phyloP scores from a whole-genome alignment of 768 basidiomycete genomes.

The Mrakia gelida region DNA sequence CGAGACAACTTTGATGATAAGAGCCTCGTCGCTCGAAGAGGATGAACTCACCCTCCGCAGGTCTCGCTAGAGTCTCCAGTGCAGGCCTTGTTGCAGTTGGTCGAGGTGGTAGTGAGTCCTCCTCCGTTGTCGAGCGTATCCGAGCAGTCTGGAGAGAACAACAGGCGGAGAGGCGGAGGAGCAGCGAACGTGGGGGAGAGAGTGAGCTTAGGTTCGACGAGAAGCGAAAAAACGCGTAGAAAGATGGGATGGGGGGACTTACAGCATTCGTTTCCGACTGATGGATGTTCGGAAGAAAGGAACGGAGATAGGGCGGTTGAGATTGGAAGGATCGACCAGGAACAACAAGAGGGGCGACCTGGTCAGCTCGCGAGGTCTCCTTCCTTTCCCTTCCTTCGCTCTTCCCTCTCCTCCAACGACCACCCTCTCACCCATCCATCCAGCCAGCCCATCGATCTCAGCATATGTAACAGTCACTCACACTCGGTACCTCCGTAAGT shows the following conservation, averaged over 20 bases:
- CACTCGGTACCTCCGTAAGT: conserved; percentile 27
- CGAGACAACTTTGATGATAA: not conserved
- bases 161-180: not conserved
- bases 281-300: too few species aligned
- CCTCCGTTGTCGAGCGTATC: conserved; percentile 26
- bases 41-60: conserved; percentile 28
- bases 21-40: too few species aligned
- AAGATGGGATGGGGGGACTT: not conserved
- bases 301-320: not conserved
- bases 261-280: conserved; percentile 24
- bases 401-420: not conserved
- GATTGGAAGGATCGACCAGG: not conserved
- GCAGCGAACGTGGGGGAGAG: not conserved
- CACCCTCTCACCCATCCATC: not conserved
- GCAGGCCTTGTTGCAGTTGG: conserved; percentile 16
- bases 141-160: not conserved
- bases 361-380: conserved; percentile 3
- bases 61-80: conserved; percentile 23
- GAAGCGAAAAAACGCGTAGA: not conserved
- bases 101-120: not conserved
- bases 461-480: not conserved
- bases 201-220: not conserved
- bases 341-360: not conserved
- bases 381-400: not conserved
- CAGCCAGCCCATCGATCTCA: not conserved